Evolutionary conservation across 768 basidiomycete genomes (phyloP).

Genomic region (Rhodotorula paludigena): DNA sequence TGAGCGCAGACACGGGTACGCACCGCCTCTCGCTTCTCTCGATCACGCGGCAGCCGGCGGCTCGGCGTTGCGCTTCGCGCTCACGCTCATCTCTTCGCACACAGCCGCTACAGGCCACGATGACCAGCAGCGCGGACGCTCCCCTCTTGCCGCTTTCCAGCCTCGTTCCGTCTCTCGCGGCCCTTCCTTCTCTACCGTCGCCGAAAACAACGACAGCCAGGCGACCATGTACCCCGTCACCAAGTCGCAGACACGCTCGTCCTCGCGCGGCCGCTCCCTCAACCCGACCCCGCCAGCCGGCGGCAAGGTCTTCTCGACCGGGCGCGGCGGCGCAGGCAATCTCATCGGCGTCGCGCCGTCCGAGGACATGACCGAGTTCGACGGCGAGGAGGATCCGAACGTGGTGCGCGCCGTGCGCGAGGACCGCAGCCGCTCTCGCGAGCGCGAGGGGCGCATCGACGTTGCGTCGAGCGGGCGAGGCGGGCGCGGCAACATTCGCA

Average conservation of each 20-base stretch:
- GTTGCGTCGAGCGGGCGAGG: constrained; percentile 20
- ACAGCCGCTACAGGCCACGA: not conserved
- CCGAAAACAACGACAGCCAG: constrained; percentile 3
- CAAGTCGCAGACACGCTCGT: constrained; percentile 12
- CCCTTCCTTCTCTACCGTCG: not conserved
- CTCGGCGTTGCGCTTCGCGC: not conserved
- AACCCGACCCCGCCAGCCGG: not conserved
- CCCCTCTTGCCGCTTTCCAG: constrained; percentile 18
- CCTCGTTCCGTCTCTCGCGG: constrained; percentile 18
- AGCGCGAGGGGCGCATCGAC: constrained; percentile 13
- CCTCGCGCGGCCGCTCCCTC: constrained; percentile 20
- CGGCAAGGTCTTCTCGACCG: constrained; percentile 27
- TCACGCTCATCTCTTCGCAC: not conserved
- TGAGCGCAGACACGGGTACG: not conserved
- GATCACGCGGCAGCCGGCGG: not conserved
- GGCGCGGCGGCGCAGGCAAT: constrained; percentile 30
- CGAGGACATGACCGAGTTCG: constrained; percentile 1
- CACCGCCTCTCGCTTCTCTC: not conserved
- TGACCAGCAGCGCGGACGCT: constrained; percentile 23
- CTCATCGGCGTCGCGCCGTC: constrained; percentile 8
- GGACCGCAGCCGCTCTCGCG: constrained; percentile 20
- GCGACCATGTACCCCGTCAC: constrained; percentile 19
- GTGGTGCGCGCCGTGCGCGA: constrained; percentile 5
- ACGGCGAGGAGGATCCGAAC: constrained; percentile 28
- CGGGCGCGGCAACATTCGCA: constrained; percentile 32